Evolutionary conservation across 2,329 filamentous ascomycete species (phyloP), one percentile per base, ranked within the genome.

Genomic region (Didymella glomerata): DNA sequence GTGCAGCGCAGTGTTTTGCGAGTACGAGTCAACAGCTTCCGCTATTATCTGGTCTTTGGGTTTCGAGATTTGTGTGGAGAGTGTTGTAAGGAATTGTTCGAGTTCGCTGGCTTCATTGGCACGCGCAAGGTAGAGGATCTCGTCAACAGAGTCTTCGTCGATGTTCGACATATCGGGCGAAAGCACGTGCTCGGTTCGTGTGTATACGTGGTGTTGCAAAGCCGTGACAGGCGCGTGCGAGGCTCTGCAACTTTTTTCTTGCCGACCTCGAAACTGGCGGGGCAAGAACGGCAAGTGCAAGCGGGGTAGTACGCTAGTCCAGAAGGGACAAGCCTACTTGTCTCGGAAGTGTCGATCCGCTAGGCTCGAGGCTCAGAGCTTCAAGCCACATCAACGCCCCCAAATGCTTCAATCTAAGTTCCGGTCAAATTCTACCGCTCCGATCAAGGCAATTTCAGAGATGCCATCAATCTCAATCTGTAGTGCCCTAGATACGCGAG

Each of bases 121-220:
- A 36, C 94, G 91, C 2, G 93, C 86, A 67, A 92, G 88, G 81
- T 97, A 97, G 67, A 98, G 86, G 65, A 98, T 85, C 78, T 98
- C 94, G 76, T 97, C 93, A 70, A 96, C 89, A 77, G 93, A 87
- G 52, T 97, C 93, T 74, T 90, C 88, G 48, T 71, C 70, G 50
- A 76, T 64, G 27, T 60, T 58, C 28, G 70, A 53, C 70, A 71
- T 72, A n/a, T 44, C 27, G 41, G 22, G 61, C 65, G 56, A 45
- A 30, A 27, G 16, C 40, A 24, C 8, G 28, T n/a, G 18, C 24
- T 27, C 45, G 3, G 4, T 14, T 30, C 5, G 8, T 45, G 6
- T 10, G 36, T 25, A 25, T 27, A n/a, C 16, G 30, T 41, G 32
- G 14, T 44, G 18, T 40, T 50, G 46, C 41, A 34, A 36, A 18